Conservation (phyloP, 2,329 filamentous ascomycete genomes). For the Aspergillus glaucus region DNA sequence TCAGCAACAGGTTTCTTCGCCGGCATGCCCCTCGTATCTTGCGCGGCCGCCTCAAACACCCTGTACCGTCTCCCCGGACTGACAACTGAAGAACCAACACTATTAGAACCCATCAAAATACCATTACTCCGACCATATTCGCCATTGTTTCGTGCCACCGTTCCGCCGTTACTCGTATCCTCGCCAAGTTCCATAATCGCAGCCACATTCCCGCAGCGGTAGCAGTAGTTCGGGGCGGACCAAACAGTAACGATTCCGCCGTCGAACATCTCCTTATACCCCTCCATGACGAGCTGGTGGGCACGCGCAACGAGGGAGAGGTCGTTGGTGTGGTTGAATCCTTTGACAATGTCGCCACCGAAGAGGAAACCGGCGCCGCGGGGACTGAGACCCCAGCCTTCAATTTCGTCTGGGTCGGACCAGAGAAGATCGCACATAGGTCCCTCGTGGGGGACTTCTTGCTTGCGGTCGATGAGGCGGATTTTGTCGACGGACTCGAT, state of each 20-base stretch:
- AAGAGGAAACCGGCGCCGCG: constrained; percentile 94
- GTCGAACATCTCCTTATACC: constrained; percentile 99
- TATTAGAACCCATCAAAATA: constrained; percentile 44
- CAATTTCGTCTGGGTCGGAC: constrained; percentile 98
- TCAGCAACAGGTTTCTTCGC: constrained; percentile 97
- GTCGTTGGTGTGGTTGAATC: constrained; percentile 98
- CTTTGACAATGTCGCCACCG: constrained; percentile 94
- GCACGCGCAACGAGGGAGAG: constrained; percentile 91
- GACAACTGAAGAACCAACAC: constrained; percentile 39
- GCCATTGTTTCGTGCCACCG: constrained; percentile 58
- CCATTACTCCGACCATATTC: constrained; percentile 40
- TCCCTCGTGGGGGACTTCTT: constrained; percentile 96
- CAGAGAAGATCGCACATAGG: constrained; percentile 97
- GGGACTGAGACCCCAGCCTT: constrained; percentile 93
- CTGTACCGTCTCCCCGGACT: constrained; percentile 86
- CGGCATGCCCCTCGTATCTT: constrained; percentile 94
- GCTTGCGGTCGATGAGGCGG: constrained; percentile 86
- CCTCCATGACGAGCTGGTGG: constrained; percentile 98
- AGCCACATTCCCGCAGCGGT: constrained; percentile 92
- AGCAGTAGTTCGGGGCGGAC: constrained; percentile 95
- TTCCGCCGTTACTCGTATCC: constrained; percentile 67
- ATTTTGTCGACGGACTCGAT: constrained; percentile 96
- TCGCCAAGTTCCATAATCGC: constrained; percentile 90
- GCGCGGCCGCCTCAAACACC: constrained; percentile 93
- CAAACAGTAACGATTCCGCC: constrained; percentile 96